Percentiles rank a stretch among this genome's conserved stretches.
phyloP scores from a whole-genome alignment of 2,329 filamentous ascomycete genomes.

The Pyricularia sp. region DNA sequence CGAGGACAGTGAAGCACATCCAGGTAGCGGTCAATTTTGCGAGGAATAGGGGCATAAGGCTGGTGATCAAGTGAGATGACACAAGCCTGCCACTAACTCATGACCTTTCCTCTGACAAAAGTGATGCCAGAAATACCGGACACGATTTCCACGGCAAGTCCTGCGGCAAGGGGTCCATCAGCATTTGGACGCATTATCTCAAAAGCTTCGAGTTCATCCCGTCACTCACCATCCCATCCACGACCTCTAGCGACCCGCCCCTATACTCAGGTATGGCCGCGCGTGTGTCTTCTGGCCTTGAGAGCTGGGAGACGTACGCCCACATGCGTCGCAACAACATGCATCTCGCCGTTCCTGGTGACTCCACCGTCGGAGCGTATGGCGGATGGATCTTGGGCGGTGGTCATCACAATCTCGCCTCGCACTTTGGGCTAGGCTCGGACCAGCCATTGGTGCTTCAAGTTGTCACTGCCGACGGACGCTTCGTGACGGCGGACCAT shows the following conservation, averaged over 20 bases:
- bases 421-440: constrained; percentile 37
- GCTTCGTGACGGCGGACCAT: constrained; percentile 28
- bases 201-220: constrained; percentile 29
- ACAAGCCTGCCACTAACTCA: background rate
- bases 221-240: constrained; percentile 14
- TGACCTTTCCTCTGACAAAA: background rate
- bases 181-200: constrained; percentile 38
- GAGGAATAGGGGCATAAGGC: constrained; percentile 24
- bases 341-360: constrained; percentile 21
- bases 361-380: constrained; percentile 25
- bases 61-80: constrained; percentile 23
- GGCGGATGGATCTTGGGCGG: constrained; percentile 43
- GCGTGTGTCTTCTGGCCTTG: constrained; percentile 26
- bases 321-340: constrained; percentile 19
- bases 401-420: constrained; percentile 36
- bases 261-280: constrained; percentile 24
- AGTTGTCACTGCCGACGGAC: constrained; percentile 36
- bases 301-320: constrained; percentile 21
- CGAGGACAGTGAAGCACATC: constrained; percentile 24
- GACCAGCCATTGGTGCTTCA: constrained; percentile 39
- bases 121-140: constrained; percentile 26
- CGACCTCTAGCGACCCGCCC: constrained; percentile 7
- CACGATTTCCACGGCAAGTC: constrained; percentile 38
- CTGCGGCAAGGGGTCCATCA: constrained; percentile 33
- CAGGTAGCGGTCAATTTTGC: constrained; percentile 31